These are phyloP conservation scores for Zygoascus sp. DNA, from an alignment of 1,139 yeast genomes.

Conservation along the genomic window DNA sequence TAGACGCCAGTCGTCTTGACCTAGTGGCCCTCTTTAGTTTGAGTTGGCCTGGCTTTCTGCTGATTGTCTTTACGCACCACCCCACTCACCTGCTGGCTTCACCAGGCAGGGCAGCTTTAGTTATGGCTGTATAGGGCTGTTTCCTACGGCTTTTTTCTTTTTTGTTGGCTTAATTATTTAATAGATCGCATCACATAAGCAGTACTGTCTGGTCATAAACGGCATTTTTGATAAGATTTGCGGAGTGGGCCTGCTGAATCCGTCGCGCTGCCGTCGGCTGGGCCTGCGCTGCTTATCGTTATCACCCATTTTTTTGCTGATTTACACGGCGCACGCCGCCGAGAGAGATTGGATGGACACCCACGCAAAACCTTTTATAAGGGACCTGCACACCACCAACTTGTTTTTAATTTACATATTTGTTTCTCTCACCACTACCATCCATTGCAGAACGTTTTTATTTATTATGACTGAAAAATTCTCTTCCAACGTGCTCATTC, in stretches of 20 bases:
- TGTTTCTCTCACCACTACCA: too few species aligned
- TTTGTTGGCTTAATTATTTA: background rate
- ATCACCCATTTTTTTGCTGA: background rate
- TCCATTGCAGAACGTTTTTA: too few species aligned
- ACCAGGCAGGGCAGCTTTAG: too few species aligned
- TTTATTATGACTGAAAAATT: background rate
- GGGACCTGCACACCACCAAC: background rate
- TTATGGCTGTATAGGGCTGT: too few species aligned
- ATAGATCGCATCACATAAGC: background rate
- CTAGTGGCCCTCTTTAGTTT: too few species aligned
- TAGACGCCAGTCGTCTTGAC: too few species aligned
- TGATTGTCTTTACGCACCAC: background rate
- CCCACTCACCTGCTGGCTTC: too few species aligned
- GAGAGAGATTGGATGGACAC: background rate
- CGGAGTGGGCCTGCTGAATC: background rate
- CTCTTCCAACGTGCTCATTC: background rate
- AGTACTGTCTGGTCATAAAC: background rate
- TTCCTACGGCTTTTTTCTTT: too few species aligned
- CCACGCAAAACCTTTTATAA: background rate
- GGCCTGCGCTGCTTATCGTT: background rate
- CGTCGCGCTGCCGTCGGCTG: background rate
- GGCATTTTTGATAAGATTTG: background rate
- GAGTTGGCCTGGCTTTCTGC: too few species aligned
- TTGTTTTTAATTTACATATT: background rate
- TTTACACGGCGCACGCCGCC: conserved; percentile 2